These are phyloP conservation scores for Fereydounia khargensis DNA, from an alignment of 1,284 basidiomycete species.

Conservation along the genomic window DNA sequence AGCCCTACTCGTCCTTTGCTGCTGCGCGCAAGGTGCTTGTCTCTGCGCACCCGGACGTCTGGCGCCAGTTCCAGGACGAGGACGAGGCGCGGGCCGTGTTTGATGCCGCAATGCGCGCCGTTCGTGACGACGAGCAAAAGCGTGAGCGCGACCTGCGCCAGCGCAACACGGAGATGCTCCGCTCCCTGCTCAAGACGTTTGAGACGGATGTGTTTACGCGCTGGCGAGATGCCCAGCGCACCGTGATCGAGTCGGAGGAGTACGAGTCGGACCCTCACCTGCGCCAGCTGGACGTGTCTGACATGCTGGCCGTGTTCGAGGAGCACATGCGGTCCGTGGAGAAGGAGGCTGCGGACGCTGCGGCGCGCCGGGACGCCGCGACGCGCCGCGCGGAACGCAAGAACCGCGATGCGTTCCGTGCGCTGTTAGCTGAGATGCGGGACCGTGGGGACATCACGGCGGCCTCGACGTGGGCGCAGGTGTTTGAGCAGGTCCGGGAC, in stretches of 20 bases:
- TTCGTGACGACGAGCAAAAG: conserved; percentile 25
- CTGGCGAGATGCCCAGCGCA: conserved; percentile 53
- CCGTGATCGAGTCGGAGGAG: conserved; percentile 46
- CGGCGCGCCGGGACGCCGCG: conserved; percentile 7
- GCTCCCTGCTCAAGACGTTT: conserved; percentile 47
- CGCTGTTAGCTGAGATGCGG: conserved; percentile 70
- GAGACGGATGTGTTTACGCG: conserved; percentile 48
- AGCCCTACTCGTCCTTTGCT: conserved; percentile 38
- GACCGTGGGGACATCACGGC: conserved; percentile 71
- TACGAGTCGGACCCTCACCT: conserved; percentile 38
- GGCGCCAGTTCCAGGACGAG: conserved; percentile 16
- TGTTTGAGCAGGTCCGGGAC: conserved; percentile 72
- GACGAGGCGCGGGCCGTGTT: conserved; percentile 32
- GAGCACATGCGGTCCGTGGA: conserved; percentile 47
- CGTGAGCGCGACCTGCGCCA: conserved; percentile 18
- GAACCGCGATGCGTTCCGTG: conserved; percentile 60
- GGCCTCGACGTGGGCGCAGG: conserved; percentile 83
- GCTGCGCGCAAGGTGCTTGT: conserved; percentile 36
- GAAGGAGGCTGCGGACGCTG: conserved; percentile 21
- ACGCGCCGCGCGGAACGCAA: conserved; percentile 31
- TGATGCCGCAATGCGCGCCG: conserved; percentile 29
- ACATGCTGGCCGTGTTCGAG: conserved; percentile 53
- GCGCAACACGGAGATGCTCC: conserved; percentile 44
- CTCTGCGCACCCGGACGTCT: background rate
- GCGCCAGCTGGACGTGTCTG: conserved; percentile 29